Conservation (phyloP, 768 basidiomycete species). For the Rhodotorula kratochvilovae region DNA sequence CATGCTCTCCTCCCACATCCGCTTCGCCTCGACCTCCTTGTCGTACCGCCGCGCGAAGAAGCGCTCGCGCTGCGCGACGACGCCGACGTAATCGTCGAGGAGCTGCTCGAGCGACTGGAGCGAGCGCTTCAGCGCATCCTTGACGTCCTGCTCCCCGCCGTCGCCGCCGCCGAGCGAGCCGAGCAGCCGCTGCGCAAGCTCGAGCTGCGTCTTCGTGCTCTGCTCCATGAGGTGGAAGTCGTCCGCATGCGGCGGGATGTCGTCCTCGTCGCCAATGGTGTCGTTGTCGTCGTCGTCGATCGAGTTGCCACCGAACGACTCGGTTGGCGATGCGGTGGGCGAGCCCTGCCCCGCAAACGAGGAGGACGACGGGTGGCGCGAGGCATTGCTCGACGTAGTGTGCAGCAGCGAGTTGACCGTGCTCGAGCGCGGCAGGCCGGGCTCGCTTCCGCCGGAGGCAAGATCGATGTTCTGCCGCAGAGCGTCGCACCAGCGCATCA, state of each 20-base stretch:
- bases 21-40: conserved; percentile 61
- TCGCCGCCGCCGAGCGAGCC: conserved; percentile 48
- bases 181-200: conserved; percentile 66
- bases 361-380: not conserved
- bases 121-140: conserved; percentile 53
- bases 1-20: conserved; percentile 86
- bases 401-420: not conserved
- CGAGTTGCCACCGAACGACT: conserved; percentile 12
- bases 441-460: conserved; percentile 1
- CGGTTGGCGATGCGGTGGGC: conserved; percentile 6
- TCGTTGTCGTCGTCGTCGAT: conserved; percentile 37
- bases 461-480: conserved; percentile 68
- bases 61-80: conserved; percentile 71
- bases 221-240: conserved; percentile 45
- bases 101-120: conserved; percentile 58
- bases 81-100: conserved; percentile 63
- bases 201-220: conserved; percentile 61
- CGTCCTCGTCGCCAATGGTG: conserved; percentile 24
- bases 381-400: not conserved
- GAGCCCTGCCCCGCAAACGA: too few species aligned
- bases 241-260: conserved; percentile 30
- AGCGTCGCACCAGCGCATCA: conserved; percentile 76
- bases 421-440: not conserved
- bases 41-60: conserved; percentile 59
- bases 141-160: conserved; percentile 55